Evolutionary conservation across 2,329 filamentous ascomycete species (phyloP), one percentile per base, ranked within the genome.

Genomic region (Xylariaceae sp.): DNA sequence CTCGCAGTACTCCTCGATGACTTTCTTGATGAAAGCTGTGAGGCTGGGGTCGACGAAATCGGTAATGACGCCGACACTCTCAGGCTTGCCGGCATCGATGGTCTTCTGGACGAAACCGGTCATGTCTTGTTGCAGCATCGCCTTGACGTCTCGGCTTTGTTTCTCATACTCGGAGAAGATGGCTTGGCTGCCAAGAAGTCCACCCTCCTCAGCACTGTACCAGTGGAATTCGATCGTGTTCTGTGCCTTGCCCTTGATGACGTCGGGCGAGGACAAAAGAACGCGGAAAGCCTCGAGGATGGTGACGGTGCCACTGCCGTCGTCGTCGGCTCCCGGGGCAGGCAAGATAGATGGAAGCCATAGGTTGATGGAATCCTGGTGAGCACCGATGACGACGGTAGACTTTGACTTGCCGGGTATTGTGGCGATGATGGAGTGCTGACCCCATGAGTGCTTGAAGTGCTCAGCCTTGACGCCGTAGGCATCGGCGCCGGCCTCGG

Each of bases 41-140:
- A 97, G 73, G 43, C 77, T 83, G 2, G 82, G 72, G 64, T 96
- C 86, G 36, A 97, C 92, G 58, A 78, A 96, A 67, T 97, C 92
- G 4, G 87, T 90, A 60, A 97, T 95, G 41, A 97, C 88, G 35
- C 92, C 92, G 3, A 97, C 87, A 37, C 83, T 85, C 74, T 96
- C 92, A 5, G 82, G 78, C 66, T 88, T 76, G 48, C 90, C 90
- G 3, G 88, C 85, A 54, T 93, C 86, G 17, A 93, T 70, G 0
- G 90, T 95, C 59, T 83, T 84, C 64, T 91, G 82, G 5, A 90
- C 79, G 64, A 86, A 96, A 16, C 92, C 92, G 2, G 89, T 95
- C 92, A 97, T 97, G 67, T 97, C 92, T 69, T 97, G 92, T 72
- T 97, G 92, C 44, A 97, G 79, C 93, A 97, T 97, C 25, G 92